Evolutionary conservation across 73 alveolate species (phyloP), one percentile per base, ranked within the genome.

Genomic region (Paramecium bursaria): DNA sequence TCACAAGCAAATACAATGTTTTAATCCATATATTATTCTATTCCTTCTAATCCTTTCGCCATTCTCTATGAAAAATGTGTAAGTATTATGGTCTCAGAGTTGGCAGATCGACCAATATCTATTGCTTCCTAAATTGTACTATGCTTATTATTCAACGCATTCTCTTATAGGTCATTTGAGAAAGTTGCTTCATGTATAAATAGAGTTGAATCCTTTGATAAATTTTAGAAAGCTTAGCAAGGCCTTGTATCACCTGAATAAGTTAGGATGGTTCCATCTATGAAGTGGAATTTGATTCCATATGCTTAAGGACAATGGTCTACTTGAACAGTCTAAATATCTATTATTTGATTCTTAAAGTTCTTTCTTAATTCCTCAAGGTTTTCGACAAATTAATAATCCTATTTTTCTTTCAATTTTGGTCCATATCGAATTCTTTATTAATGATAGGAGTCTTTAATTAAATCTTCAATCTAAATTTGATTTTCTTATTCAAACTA

Each of bases 111-210:
- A 48, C 96, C 98, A 3, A 92, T 47, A 26, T 90, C 90, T 14
- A 96, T 93, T 25, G 99, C 99, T 80, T 96, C 91, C n/a, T 93
- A 76, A 3, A 91, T 82, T 1, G 99, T 95, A 2, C 97, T 75
- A 91, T 96, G 99, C 94, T 92, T 86, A 74, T 94, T 95, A 21
- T 61, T 86, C 11, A 13, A 75, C 0, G 99, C 99, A 50, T 95
- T 97, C 31, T 75, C 74, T 39, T 73, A 25, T 55, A 92, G 75
- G 31, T 77, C 93, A 82, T 92, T 95, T 50, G 92, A 98, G 75
- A 96, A 95, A 25, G 99, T 96, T 3, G 98, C 98, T 82, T 96
- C 99, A 90, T 96, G 99, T 54, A 96, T 96, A 50, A 96, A 93
- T 25, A 96, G 50, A 54, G 96, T 94, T 0, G 94, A 91, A 39